A percentile compares a stretch with the other conserved stretches of the same genome.
phyloP scores from a whole-genome alignment of 495 filamentous ascomycete species.

The Penicillium manginii region DNA sequence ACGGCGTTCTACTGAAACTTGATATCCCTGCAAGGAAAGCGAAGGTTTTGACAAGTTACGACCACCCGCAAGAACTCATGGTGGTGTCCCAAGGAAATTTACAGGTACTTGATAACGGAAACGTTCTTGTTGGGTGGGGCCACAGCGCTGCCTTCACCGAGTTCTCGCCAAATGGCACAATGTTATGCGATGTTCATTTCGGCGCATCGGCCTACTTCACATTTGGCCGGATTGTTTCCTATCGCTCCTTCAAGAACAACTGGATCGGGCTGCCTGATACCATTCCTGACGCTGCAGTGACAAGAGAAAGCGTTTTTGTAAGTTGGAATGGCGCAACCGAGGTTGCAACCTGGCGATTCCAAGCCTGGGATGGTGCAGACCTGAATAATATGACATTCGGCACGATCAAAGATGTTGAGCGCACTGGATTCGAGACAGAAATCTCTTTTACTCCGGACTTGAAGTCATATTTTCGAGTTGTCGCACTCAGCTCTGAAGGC shows the following conservation, averaged over 20 bases:
- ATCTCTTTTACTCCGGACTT: slow-evolving; percentile 14
- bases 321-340: slow-evolving; percentile 56
- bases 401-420: slow-evolving; percentile 13
- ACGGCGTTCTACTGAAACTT: slow-evolving; percentile 37
- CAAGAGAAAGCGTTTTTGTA: slow-evolving; percentile 35
- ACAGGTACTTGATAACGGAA: slow-evolving; percentile 56
- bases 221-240: slow-evolving; percentile 43
- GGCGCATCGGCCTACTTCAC: slow-evolving; percentile 42
- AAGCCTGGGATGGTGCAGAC: slow-evolving; percentile 31
- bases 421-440: slow-evolving; percentile 28
- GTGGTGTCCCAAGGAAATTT: slow-evolving; percentile 61
- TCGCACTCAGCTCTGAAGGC: slow-evolving; percentile 19
- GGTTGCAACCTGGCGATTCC: slow-evolving; percentile 40
- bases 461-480: slow-evolving; percentile 22
- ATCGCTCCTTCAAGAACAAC: slow-evolving; percentile 37
- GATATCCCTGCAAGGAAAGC: slow-evolving; percentile 27
- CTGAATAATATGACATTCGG: slow-evolving; percentile 24
- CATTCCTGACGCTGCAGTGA: slow-evolving; percentile 30
- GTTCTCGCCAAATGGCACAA: slow-evolving; percentile 52
- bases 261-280: slow-evolving; percentile 43
- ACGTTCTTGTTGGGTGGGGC: slow-evolving; percentile 62
- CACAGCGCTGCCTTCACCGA: slow-evolving; percentile 59
- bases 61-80: slow-evolving; percentile 38
- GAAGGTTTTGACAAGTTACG: slow-evolving; percentile 28
- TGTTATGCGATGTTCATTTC: slow-evolving; percentile 50